Conservation (phyloP, 1,284 basidiomycete species). For the Sanguinoderma infundibulare region DNA sequence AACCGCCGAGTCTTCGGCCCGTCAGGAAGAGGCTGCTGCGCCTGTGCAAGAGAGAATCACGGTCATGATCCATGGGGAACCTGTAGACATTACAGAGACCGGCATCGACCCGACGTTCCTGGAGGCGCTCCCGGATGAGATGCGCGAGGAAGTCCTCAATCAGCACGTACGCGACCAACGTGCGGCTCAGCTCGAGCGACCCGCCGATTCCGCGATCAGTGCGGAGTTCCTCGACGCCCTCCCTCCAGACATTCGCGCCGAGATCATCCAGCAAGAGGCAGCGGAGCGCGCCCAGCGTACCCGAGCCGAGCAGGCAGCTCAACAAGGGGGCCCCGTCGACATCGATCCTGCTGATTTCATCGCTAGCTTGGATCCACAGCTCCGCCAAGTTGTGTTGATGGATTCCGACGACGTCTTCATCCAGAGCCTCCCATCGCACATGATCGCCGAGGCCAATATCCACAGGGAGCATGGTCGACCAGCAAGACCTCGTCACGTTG, state of each 20-base stretch:
- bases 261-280: slow-evolving; percentile 95
- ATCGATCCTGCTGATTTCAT: slow-evolving; percentile 89
- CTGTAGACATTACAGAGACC: slow-evolving; percentile 98
- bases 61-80: slow-evolving; percentile 88
- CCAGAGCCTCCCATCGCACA: slow-evolving; percentile 78
- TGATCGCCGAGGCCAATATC: slow-evolving; percentile 80
- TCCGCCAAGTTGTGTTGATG: slow-evolving; percentile 86
- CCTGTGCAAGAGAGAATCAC: slow-evolving; percentile 65
- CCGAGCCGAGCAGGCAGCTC: slow-evolving; percentile 48
- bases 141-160: slow-evolving; percentile 98
- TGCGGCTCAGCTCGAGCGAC: slow-evolving; percentile 72
- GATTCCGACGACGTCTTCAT: slow-evolving; percentile 88
- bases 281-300: slow-evolving; percentile 74
- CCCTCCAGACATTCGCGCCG: slow-evolving; percentile 94
- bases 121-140: slow-evolving; percentile 97
- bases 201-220: slow-evolving; percentile 87
- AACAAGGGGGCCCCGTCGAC: slow-evolving; percentile 59
- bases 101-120: slow-evolving; percentile 99
- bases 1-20: slow-evolving; percentile 20
- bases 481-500: slow-evolving; percentile 30
- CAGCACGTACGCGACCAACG: slow-evolving; percentile 95
- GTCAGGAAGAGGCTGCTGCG: slow-evolving; percentile 37
- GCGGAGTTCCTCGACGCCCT: slow-evolving; percentile 95
- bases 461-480: slow-evolving; percentile 53
- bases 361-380: slow-evolving; percentile 82